Percentiles rank a stretch among this genome's conserved stretches.
phyloP scores from a whole-genome alignment of 352 stramenopile genomes.

The Pythium dissimile region DNA sequence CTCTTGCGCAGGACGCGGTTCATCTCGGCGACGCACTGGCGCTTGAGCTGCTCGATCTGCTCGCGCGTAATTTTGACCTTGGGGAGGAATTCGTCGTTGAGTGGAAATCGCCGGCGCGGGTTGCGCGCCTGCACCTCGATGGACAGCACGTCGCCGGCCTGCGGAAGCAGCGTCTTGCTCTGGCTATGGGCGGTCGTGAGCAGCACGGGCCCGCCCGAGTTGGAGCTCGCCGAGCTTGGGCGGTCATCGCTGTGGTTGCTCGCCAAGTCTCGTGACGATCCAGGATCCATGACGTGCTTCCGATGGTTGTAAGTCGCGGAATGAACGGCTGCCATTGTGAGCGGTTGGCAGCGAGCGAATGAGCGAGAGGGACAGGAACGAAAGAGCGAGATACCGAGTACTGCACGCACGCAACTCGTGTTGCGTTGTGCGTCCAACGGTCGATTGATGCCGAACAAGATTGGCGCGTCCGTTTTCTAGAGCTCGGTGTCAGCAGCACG shows the following conservation, averaged over 20 bases:
- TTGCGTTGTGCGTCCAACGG: too few relatives aligned
- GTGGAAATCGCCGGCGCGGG: constrained; percentile 52
- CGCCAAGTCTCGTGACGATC: not conserved
- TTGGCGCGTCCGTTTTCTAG: too few relatives aligned
- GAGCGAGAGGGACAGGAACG: too few relatives aligned
- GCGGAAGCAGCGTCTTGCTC: constrained; percentile 32
- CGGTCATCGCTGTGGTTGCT: constrained; percentile 5
- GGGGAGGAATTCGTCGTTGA: constrained; percentile 51
- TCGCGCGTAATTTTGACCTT: constrained; percentile 33
- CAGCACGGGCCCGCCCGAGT: constrained; percentile 10
- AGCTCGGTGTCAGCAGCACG: too few relatives aligned
- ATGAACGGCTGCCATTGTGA: not conserved
- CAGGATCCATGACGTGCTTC: not conserved
- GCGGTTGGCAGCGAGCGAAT: too few relatives aligned
- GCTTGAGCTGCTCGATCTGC: constrained; percentile 41
- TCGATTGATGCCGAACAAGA: too few relatives aligned
- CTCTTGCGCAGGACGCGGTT: constrained; percentile 43
- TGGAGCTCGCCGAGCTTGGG: constrained; percentile 11
- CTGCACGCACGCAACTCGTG: too few relatives aligned
- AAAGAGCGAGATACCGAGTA: too few relatives aligned
- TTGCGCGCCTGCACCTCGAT: constrained; percentile 63
- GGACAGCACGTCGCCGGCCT: constrained; percentile 51
- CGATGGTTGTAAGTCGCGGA: not conserved
- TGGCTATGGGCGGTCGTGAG: constrained; percentile 13
- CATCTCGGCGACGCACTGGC: constrained; percentile 42